phyloP scores from a whole-genome alignment of 2,329 filamentous ascomycete genomes.

The Knufia fluminis region DNA sequence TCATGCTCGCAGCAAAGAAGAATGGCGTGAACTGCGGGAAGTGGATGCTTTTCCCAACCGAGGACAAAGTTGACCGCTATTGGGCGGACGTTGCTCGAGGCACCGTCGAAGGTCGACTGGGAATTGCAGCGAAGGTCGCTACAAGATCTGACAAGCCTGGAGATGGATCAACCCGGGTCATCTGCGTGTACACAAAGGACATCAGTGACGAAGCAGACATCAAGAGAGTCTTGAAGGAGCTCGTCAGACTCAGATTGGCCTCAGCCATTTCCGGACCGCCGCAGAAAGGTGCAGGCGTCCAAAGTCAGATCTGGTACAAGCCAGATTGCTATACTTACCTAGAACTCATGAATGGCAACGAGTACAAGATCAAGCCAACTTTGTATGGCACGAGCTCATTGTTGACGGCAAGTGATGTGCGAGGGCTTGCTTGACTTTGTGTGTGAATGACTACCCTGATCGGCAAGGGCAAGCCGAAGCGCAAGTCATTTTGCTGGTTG shows the following conservation, averaged over 20 bases:
- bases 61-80: slow-evolving; percentile 47
- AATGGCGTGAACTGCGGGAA: slow-evolving; percentile 28
- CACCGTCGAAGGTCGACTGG: slow-evolving; percentile 60
- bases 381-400: slow-evolving; percentile 35
- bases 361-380: slow-evolving; percentile 51
- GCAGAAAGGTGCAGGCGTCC: slow-evolving; percentile 20
- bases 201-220: slow-evolving; percentile 63
- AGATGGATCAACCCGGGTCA: slow-evolving; percentile 35
- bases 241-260: slow-evolving; percentile 56
- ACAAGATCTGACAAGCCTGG: slow-evolving; percentile 41
- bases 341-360: slow-evolving; percentile 51
- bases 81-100: slow-evolving; percentile 61
- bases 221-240: slow-evolving; percentile 52
- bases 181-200: slow-evolving; percentile 71
- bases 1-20: slow-evolving; percentile 53
- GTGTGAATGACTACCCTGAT: no score
- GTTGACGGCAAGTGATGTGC: slow-evolving; percentile 23
- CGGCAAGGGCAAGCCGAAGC: no score
- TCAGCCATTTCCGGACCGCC: slow-evolving; percentile 26
- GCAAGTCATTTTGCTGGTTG: no score
- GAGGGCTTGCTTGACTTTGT: not conserved
- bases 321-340: slow-evolving; percentile 62
- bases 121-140: slow-evolving; percentile 63
- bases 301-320: slow-evolving; percentile 62
- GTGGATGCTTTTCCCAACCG: slow-evolving; percentile 65